phyloP scores from a whole-genome alignment of 208 protist species.

The Trypanosoma caninum region DNA sequence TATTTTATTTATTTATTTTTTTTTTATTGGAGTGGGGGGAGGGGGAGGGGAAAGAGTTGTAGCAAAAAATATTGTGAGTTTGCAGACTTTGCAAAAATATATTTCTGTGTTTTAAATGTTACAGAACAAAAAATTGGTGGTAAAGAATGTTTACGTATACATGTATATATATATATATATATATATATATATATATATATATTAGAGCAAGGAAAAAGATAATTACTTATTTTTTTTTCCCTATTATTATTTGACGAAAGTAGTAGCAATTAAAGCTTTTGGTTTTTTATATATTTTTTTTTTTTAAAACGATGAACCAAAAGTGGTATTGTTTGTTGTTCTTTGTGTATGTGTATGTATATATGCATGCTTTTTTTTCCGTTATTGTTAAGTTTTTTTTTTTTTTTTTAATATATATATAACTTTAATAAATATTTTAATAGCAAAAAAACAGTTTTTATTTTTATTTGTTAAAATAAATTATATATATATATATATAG shows the following conservation, averaged over 20 bases:
- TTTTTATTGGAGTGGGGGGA: conserved; percentile 7
- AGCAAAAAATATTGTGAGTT: too few species aligned
- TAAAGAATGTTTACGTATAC: too few species aligned
- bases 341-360: conserved; percentile 6
- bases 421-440: background rate
- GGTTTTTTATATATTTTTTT: background rate
- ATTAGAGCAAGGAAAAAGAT: background rate
- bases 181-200: too few species aligned
- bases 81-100: too few species aligned
- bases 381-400: background rate
- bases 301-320: background rate
- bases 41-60: background rate
- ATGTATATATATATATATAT: too few species aligned
- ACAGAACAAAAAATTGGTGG: too few species aligned
- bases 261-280: background rate
- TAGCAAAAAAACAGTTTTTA: conserved; percentile 11
- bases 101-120: too few species aligned
- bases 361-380: conserved; percentile 1
- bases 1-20: conserved; percentile 3
- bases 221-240: background rate
- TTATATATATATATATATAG: too few species aligned
- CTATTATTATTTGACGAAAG: too few species aligned
- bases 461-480: background rate
- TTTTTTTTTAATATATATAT: conserved; percentile 1
- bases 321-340: background rate